phyloP scores from a whole-genome alignment of 768 basidiomycete genomes.

The Collybiopsis confluens region DNA sequence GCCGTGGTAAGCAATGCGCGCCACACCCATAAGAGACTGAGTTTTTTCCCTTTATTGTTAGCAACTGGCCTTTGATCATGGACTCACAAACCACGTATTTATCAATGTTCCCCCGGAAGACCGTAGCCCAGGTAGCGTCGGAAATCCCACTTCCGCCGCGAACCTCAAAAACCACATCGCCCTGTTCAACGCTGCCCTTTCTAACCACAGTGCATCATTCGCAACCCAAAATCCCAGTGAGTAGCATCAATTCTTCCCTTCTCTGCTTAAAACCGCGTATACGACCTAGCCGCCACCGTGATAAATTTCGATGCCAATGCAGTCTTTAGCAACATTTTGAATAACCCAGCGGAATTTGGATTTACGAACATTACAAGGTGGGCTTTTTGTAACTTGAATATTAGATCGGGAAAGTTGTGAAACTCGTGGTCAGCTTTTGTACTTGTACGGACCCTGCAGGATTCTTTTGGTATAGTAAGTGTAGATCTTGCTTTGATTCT shows the following conservation, averaged over 20 bases:
- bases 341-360: conserved; percentile 34
- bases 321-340: conserved; percentile 44
- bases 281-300: conserved; percentile 29
- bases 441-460: conserved; percentile 38
- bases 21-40: too few relatives aligned
- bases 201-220: conserved; percentile 30
- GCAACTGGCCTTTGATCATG: conserved; percentile 36
- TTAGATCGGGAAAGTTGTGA: too few relatives aligned
- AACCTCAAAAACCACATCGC: conserved; percentile 33
- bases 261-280: not conserved
- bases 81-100: conserved; percentile 45
- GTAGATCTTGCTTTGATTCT: not conserved
- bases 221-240: conserved; percentile 29
- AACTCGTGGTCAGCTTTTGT: conserved; percentile 36
- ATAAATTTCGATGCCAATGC: conserved; percentile 47
- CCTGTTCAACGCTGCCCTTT: conserved; percentile 39
- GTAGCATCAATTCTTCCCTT: not conserved
- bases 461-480: conserved; percentile 54
- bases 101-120: conserved; percentile 55
- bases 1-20: conserved; percentile 36
- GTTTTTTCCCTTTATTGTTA: too few relatives aligned
- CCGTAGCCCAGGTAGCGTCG: conserved; percentile 36
- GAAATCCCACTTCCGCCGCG: conserved; percentile 29
- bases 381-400: conserved; percentile 4
- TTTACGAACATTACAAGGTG: conserved; percentile 49